phyloP scores from a whole-genome alignment of 208 protist genomes.

The Acanthamoeba royreba region DNA sequence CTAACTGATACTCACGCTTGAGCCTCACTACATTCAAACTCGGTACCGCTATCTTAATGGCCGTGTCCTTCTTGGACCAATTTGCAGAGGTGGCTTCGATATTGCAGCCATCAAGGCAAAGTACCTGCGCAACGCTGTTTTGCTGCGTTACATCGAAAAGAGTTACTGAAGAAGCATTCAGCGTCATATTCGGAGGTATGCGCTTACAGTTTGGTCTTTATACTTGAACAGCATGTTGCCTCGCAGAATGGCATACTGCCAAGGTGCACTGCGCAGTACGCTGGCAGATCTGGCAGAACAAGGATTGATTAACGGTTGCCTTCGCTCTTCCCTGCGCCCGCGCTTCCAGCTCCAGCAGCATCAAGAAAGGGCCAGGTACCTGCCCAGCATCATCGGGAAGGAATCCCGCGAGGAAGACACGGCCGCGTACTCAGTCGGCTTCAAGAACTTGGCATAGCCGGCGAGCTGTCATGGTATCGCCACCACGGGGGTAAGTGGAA shows the following conservation, averaged over 20 bases:
- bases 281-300: not conserved
- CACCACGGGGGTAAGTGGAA: not conserved
- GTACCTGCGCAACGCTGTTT: not conserved
- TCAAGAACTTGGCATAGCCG: not conserved
- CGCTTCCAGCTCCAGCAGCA: not conserved
- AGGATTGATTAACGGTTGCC: not conserved
- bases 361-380: not conserved
- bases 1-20: not conserved
- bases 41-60: not conserved
- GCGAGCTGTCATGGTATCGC: not conserved
- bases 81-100: not conserved
- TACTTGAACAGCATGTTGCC: slow-evolving; percentile 39
- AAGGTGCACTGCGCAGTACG: not conserved
- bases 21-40: not conserved
- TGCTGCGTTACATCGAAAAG: not conserved
- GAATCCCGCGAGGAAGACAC: not conserved
- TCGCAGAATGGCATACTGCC: not conserved
- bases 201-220: not conserved
- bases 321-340: too few species aligned
- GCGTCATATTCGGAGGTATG: not conserved
- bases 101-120: not conserved
- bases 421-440: not conserved
- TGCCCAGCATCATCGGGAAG: slow-evolving; percentile 13
- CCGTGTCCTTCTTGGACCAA: not conserved
- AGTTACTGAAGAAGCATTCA: not conserved